phyloP scores from a whole-genome alignment of 306 rosid genomes.

The Corylus heterophylla region DNA sequence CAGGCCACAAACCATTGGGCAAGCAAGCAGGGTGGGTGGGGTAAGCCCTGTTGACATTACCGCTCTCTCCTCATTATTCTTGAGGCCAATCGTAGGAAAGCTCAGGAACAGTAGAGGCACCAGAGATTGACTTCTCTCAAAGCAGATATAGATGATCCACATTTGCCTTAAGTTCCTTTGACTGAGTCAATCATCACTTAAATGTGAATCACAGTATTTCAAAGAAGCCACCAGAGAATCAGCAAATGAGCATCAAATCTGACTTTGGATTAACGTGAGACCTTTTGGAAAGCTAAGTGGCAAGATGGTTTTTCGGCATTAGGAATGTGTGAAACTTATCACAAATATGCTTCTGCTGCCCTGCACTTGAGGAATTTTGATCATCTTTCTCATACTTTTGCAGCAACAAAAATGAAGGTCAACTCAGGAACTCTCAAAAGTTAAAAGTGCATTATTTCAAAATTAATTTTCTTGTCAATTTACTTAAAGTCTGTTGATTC shows the following conservation, averaged over 20 bases:
- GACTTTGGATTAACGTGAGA: background rate
- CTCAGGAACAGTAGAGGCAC: constrained; percentile 58
- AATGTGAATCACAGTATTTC: constrained; percentile 15
- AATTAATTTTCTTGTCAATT: background rate
- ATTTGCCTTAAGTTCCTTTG: constrained; percentile 43
- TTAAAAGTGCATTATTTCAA: background rate
- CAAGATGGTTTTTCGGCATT: background rate
- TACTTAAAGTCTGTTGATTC: background rate
- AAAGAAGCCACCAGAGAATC: background rate
- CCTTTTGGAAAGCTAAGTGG: background rate
- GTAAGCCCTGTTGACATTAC: constrained; percentile 97
- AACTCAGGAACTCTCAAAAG: background rate
- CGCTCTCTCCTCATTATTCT: constrained; percentile 84
- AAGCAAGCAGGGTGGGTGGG: constrained; percentile 97
- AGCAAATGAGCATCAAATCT: background rate
- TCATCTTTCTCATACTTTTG: background rate
- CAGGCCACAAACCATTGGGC: constrained; percentile 80
- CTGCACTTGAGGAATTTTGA: background rate
- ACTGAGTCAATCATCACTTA: constrained; percentile 57
- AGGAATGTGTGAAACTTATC: background rate
- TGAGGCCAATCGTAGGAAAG: constrained; percentile 70
- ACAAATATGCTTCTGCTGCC: background rate
- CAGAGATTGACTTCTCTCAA: constrained; percentile 51
- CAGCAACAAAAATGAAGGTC: background rate
- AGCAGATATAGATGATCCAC: constrained; percentile 40